Evolutionary conservation across 2,329 filamentous ascomycete genomes (phyloP), one percentile per base, ranked within the genome.

Genomic region (Trichoderma arundinaceum): DNA sequence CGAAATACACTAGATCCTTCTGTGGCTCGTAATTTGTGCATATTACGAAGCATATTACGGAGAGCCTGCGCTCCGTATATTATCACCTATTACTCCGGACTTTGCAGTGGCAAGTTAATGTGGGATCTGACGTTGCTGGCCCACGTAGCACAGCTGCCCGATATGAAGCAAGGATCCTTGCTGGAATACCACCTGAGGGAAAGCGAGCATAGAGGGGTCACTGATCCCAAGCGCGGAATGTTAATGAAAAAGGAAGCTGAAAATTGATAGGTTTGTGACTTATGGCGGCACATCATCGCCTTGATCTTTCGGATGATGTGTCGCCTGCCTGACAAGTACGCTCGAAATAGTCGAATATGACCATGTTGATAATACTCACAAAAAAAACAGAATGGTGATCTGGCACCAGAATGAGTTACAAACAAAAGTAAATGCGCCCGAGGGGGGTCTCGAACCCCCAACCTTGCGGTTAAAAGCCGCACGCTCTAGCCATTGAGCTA

Each of bases 401-500:
- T n/a, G 33, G 3, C 8, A 3, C 10, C 8, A 10, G 7, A 39
- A 7, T 7, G 13, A 28, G 19, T 7, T 38, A 33, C 54, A 19
- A 6, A 28, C 62, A 65, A 62, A 63, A 61, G 22, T 28, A 38
- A 22, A 38, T 64, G 9, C 73, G 73, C 73, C 73, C 73, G 72
- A 74, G 71, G 72, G 70, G 73, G 73, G 73, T 63, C 63, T 74
- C 73, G 73, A 74, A 74, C 73, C 72, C 72, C 70, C 72, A 74
- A 57, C 73, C 73, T 74, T 74, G 72, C 71, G 72, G 72, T 74
- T 71, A 74, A 74, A 74, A 75, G 73, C 71, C 73, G 71, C 72
- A 75, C 72, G 73, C 73, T 75, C 73, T 75, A 68, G 68, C 73
- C 73, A 75, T 75, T 74, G 73, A 75, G 73, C 73, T 74, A 75